Evolutionary conservation across 371 early-diverging fungal species (phyloP).

Genomic region (Coemansia sp.): DNA sequence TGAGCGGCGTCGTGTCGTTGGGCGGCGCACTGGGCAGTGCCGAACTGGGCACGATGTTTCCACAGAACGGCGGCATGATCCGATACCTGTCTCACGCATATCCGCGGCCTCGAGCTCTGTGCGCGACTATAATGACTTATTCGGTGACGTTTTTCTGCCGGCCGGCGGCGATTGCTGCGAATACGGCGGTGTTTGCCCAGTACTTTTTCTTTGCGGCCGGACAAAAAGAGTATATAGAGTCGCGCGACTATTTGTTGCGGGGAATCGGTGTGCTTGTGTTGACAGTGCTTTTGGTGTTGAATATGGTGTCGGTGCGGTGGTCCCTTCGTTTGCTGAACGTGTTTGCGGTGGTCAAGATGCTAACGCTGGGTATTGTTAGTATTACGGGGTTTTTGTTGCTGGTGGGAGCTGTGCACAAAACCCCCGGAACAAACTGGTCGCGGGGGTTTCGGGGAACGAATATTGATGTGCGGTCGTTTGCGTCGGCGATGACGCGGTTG

Average conservation of each 20-base stretch:
- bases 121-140: conserved; percentile 71
- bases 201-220: conserved; percentile 49
- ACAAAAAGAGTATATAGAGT: conserved; percentile 16
- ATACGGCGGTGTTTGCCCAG: conserved; percentile 43
- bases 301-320: conserved; percentile 55
- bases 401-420: conserved; percentile 28
- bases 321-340: conserved; percentile 70
- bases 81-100: conserved; percentile 63
- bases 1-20: conserved; percentile 70
- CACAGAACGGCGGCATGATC: conserved; percentile 80
- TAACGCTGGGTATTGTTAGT: conserved; percentile 67
- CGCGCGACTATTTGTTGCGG: conserved; percentile 40
- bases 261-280: conserved; percentile 41
- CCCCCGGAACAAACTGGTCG: conserved; percentile 54
- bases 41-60: conserved; percentile 84
- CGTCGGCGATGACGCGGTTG: conserved; percentile 61
- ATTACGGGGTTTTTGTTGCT: conserved; percentile 38
- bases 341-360: conserved; percentile 73
- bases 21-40: conserved; percentile 72
- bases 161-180: conserved; percentile 48
- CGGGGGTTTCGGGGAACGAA: conserved; percentile 62
- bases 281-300: conserved; percentile 31
- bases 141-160: conserved; percentile 44
- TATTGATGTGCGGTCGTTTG: conserved; percentile 67
- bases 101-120: conserved; percentile 58